A percentile compares a stretch with the other conserved stretches of the same genome.
Evolutionary conservation across 2,329 filamentous ascomycete genomes (phyloP).

Genomic region (Albophoma yamanashiensis): DNA sequence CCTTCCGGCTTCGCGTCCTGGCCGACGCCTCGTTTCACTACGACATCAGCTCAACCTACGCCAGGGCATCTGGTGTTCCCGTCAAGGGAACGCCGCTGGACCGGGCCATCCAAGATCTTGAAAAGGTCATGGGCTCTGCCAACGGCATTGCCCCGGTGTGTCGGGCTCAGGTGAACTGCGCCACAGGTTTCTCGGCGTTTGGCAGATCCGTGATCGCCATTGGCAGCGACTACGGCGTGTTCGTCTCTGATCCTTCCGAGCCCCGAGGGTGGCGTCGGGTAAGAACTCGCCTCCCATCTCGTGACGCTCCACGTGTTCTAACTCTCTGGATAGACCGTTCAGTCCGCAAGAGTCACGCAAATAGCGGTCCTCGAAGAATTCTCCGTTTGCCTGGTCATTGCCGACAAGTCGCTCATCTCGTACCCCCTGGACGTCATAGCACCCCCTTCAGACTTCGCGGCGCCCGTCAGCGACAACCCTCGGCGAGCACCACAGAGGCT

Average conservation of each 20-base stretch:
- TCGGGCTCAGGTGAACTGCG: constrained; percentile 81
- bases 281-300: constrained; percentile 22
- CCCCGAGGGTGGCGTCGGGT: constrained; percentile 86
- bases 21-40: constrained; percentile 87
- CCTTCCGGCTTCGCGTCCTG: constrained; percentile 83
- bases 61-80: constrained; percentile 55
- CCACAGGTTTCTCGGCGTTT: constrained; percentile 76
- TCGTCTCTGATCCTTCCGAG: constrained; percentile 77
- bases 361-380: constrained; percentile 94
- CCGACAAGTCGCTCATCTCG: constrained; percentile 83
- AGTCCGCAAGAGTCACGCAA: constrained; percentile 71
- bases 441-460: constrained; percentile 49
- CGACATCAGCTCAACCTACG: constrained; percentile 48
- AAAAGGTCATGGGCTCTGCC: constrained; percentile 61
- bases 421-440: constrained; percentile 85
- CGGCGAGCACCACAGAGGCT: constrained; percentile 86
- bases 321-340: constrained; percentile 51
- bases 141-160: constrained; percentile 69
- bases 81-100: constrained; percentile 89
- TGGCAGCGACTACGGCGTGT: constrained; percentile 91
- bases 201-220: constrained; percentile 85
- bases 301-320: not conserved
- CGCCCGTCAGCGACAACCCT: constrained; percentile 57
- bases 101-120: constrained; percentile 79
- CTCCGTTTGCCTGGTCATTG: constrained; percentile 80